These are phyloP conservation scores for Colletotrichum spaethianum DNA, from an alignment of 2,329 filamentous ascomycete species.

Conservation along the genomic window DNA sequence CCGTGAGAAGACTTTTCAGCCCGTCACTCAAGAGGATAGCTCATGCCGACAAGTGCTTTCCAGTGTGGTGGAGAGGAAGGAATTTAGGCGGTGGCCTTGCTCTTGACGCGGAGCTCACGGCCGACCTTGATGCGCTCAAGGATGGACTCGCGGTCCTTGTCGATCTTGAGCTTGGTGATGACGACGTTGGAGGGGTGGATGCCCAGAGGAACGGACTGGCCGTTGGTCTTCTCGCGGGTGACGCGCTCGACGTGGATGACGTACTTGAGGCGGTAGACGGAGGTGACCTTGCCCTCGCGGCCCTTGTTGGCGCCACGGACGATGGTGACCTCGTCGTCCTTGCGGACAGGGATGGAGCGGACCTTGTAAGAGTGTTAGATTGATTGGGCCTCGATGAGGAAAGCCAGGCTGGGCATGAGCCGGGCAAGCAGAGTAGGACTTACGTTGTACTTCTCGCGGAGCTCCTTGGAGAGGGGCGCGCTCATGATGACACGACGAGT, in stretches of 20 bases:
- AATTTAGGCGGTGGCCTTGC: conserved; percentile 73
- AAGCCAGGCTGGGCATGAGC: background rate
- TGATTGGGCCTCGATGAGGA: background rate
- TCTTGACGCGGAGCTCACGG: conserved; percentile 82
- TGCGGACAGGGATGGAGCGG: conserved; percentile 96
- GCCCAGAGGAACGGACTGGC: conserved; percentile 94
- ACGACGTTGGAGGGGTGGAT: conserved; percentile 97
- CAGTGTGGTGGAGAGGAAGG: background rate
- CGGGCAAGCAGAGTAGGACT: conserved; percentile 51
- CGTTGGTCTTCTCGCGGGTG: conserved; percentile 96
- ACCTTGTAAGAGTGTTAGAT: conserved; percentile 70
- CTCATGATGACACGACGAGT: conserved; percentile 97
- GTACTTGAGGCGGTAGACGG: conserved; percentile 99
- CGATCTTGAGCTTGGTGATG: conserved; percentile 98
- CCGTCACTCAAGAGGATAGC: background rate
- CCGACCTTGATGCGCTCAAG: conserved; percentile 87
- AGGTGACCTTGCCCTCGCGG: conserved; percentile 97
- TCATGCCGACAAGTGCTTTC: background rate
- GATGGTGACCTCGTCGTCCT: conserved; percentile 95
- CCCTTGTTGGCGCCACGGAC: conserved; percentile 96
- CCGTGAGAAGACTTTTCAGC: background rate
- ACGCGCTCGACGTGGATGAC: conserved; percentile 97
- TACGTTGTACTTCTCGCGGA: conserved; percentile 99
- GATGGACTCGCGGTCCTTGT: conserved; percentile 93
- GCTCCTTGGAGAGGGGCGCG: conserved; percentile 95